These are phyloP conservation scores for Trichosporon inkin DNA, from an alignment of 1,284 basidiomycete species.

Conservation along the genomic window DNA sequence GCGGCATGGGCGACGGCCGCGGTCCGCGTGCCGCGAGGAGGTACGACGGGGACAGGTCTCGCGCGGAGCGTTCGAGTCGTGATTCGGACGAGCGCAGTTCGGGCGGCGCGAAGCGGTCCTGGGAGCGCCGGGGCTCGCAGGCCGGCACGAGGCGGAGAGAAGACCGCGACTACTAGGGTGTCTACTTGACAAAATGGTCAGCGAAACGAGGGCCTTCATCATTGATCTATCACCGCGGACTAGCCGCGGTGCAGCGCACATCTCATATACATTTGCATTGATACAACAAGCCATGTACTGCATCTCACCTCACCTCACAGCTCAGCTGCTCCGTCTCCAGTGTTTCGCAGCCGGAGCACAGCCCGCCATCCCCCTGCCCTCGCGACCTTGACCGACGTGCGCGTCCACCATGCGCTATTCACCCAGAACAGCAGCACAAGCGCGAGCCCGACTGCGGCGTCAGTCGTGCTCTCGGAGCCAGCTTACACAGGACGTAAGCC, in stretches of 20 bases:
- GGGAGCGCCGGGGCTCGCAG: too few species aligned
- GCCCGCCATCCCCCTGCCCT: conserved; percentile 17
- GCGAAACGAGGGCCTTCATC: not conserved
- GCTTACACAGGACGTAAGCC: conserved; percentile 14
- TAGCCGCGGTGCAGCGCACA: not conserved
- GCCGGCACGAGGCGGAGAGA: too few species aligned
- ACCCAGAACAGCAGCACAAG: conserved; percentile 23
- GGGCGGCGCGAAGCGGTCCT: too few species aligned
- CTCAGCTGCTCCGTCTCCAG: not conserved
- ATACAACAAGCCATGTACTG: not conserved
- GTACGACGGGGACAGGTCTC: too few species aligned
- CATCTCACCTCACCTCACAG: not conserved
- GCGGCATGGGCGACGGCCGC: too few species aligned
- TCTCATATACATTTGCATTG: not conserved
- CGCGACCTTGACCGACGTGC: conserved; percentile 12
- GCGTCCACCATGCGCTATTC: conserved; percentile 24
- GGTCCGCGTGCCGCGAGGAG: too few species aligned
- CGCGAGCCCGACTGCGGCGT: conserved; percentile 23
- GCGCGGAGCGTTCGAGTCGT: not conserved
- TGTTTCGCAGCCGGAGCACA: not conserved
- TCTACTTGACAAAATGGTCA: too few species aligned
- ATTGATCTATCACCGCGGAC: too few species aligned
- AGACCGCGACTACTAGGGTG: too few species aligned
- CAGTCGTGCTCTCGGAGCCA: not conserved
- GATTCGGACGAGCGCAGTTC: too few species aligned